Evolutionary conservation across 2,329 filamentous ascomycete genomes (phyloP), one percentile per base, ranked within the genome.

Genomic region (Teratosphaeria gauchensis): DNA sequence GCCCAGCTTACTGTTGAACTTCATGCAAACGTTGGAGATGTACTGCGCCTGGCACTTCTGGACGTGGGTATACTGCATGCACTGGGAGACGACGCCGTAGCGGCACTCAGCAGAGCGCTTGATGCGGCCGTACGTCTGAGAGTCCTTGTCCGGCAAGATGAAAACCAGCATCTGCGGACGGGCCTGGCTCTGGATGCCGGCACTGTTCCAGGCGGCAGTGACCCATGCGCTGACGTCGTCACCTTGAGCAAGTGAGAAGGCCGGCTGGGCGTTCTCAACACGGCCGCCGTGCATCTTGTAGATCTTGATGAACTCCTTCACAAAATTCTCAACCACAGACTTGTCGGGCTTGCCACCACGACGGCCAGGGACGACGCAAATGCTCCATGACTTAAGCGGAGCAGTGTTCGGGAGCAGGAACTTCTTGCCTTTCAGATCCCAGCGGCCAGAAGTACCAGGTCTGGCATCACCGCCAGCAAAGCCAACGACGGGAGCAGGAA

Each of bases 1-100:
- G 14, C 94, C 94, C 1, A 99, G 82, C 77, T 99, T 99, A 3
- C 90, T 88, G 67, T 99, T 97, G 64, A 99, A 85, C 77, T 99
- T 99, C 90, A 99, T 94, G 63, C 85, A 83, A 0, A 99, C 90
- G 62, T 99, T 99, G 0, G 89, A 94, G 68, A 89, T 87, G 74
- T 97, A 97, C 68, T 99, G 94, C 0, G 81, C 81, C 21, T 88
- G 84, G 16, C 82, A 83, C 71, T 87, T 87, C 42, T 76, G 66
- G 0, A 92, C 88, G 60, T 95, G 87, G 0, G 76, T 75, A 2
- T 79, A 77, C 64, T 91, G 86, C n/a, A 97, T 70, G 62, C 92
- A 87, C 71, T 97, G 94, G 0, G 90, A 90, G 0, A 90, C 80
- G 16, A 92, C 82, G n/a, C 88, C 91, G 63, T 85, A 92, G 35